phyloP scores from a whole-genome alignment of 306 rosid genomes.

The Aeschynomene evenia region DNA sequence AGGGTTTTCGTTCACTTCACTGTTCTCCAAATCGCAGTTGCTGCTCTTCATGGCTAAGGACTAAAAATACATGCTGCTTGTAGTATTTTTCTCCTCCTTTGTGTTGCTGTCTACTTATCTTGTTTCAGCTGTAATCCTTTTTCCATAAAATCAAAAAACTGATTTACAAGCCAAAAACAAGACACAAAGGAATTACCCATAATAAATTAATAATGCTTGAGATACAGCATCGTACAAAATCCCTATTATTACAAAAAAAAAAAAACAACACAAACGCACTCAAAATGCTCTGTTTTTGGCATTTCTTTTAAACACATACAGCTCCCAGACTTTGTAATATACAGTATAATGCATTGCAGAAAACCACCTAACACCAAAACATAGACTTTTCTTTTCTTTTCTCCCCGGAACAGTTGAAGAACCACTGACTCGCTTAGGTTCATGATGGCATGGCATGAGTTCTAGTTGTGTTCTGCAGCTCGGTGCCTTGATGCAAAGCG shows the following conservation, averaged over 20 bases:
- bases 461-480: neutral
- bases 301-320: neutral
- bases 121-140: neutral
- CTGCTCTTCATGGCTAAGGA: neutral
- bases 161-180: neutral
- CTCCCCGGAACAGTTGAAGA: neutral
- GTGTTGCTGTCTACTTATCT: neutral
- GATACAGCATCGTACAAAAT: neutral
- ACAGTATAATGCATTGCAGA: neutral
- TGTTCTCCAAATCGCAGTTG: too few relatives aligned
- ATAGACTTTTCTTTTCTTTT: neutral
- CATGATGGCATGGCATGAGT: constrained; percentile 16
- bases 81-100: neutral
- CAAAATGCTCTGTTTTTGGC: neutral
- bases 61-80: neutral
- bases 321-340: neutral
- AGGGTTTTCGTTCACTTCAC: too few relatives aligned
- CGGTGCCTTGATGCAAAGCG: constrained; percentile 51
- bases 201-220: neutral
- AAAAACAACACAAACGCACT: constrained; percentile 13
- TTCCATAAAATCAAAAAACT: neutral
- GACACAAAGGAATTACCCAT: neutral
- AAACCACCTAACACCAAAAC: neutral
- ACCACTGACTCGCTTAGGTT: neutral
- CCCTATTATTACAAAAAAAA: constrained; percentile 5